Evolutionary conservation across 768 basidiomycete species (phyloP), one percentile per base, ranked within the genome.

Genomic region (Suillus discolor): DNA sequence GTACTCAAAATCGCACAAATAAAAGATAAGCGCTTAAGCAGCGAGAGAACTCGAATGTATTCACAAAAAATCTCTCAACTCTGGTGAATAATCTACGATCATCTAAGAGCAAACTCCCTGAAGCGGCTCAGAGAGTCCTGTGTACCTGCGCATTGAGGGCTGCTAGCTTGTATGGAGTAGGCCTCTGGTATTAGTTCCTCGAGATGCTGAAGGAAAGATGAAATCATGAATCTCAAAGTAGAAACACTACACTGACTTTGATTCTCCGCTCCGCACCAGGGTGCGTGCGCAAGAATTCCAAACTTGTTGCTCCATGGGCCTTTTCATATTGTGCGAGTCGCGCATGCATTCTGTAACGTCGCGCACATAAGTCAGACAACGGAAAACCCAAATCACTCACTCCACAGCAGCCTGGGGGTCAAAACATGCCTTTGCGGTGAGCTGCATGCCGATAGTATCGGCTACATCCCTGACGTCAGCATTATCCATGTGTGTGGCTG

Each of bases 371-470:
- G 28, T 54, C 41, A 59, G 38, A 62, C 65, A 8, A 59, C 49
- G 5, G 9, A 57, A 36, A 61, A 2, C 41, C 16, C 25, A 31
- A 13, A 23, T 34, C 3, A 75, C 85, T 70, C 71, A 95, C 94
- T 84, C 82, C 15, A 91, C 87, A 4, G 93, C 85, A 25, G 89
- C 91, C 20, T 75, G 79, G 0, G 96, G 96, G 72, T 98, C 85
- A 74, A 87, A 98, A 77, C 96, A 99, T 0, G 95, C 96, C 69
- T 83, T 84, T 60, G 93, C 84, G 79, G 91, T 90, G 34, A 98
- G 81, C 7, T 84, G 83, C 55, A 98, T 75, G 9, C 97, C 96
- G 61, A 99, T 90, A 36, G 86, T 83, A 73, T 98, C 96, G 44
- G 96, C 96, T 94, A 68, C 53, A 13, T 45, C 55, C 25, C 31